Percentiles rank a stretch among this genome's conserved stretches.
Evolutionary conservation across 2,329 filamentous ascomycete genomes (phyloP).

Genomic region (Simplicillium aogashimaense): DNA sequence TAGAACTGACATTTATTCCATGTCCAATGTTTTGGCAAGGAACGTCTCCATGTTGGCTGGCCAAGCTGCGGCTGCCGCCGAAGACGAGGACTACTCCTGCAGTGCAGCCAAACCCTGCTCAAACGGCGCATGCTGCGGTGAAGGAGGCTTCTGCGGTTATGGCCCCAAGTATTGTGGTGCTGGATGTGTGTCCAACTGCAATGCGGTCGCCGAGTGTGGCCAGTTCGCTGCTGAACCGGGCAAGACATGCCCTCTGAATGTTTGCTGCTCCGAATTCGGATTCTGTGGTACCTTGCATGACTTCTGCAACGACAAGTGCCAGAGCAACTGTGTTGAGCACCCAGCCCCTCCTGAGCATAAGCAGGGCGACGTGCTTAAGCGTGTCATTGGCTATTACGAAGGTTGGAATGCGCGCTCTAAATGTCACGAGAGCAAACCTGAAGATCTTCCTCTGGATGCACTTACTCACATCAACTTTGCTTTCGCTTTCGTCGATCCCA

Average conservation of each 20-base stretch:
- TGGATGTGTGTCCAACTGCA: background rate
- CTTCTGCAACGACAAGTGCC: conserved; percentile 14
- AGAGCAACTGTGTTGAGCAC: conserved; percentile 12
- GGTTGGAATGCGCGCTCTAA: conserved; percentile 4
- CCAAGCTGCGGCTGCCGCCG: too few species aligned
- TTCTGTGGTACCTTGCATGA: conserved; percentile 14
- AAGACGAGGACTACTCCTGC: too few species aligned
- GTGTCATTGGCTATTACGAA: conserved; percentile 12
- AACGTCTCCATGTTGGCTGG: too few species aligned
- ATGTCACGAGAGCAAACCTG: conserved; percentile 2
- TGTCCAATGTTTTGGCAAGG: too few species aligned
- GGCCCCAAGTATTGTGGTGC: background rate
- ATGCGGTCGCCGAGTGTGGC: background rate
- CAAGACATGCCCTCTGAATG: conserved; percentile 23
- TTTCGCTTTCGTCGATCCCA: conserved; percentile 14
- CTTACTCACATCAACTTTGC: conserved; percentile 15
- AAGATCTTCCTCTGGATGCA: conserved; percentile 7
- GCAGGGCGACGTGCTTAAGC: too few species aligned
- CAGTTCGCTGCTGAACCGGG: conserved; percentile 2
- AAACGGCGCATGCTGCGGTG: too few species aligned
- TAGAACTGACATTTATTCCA: too few species aligned
- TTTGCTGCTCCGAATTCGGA: conserved; percentile 22
- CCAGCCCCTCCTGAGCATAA: conserved; percentile 6
- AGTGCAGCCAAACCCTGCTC: too few species aligned
- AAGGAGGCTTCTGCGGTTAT: background rate